Evolutionary conservation across 352 stramenopile genomes (phyloP), one percentile per base, ranked within the genome.

Genomic region (Phytophthora tentaculata): DNA sequence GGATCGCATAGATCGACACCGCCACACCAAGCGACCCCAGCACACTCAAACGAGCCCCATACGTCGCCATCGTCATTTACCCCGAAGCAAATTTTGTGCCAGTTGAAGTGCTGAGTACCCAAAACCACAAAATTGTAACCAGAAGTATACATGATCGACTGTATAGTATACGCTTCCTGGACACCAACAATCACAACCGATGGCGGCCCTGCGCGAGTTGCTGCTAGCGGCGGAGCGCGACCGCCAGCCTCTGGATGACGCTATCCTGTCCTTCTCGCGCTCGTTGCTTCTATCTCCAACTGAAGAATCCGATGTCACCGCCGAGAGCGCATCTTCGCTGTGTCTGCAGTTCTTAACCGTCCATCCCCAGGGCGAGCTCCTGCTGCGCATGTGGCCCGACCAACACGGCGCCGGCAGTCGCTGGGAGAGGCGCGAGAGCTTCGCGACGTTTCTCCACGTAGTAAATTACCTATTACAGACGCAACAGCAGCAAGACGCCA

Each of bases 371-470:
- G 71, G 74, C 19, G 81, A 93, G 43, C 75, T 85, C 20, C 44
- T 95, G 14, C 29, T 95, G 41, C 77, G 73, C 51, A 67, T 88
- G 32, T 95, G 87, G 87, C 87, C 84, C 0, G 84, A 91, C 37
- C 59, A 80, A 12, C 69, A 71, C 43, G 78, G 79, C 45, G 73
- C 61, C 29, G 74, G 69, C 50, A 80, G 65, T 59, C 84, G 87
- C 32, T 95, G 83, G 82, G 73, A 79, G 51, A 71, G 76, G 32
- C 87, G 87, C 26, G 82, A 93, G 52, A 93, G 83, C 47, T 85
- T 94, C 39, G 85, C 84, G 9, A 60, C 65, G 4, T 90, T 89
- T 65, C 66, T 96, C n/a, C 74, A 90, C 48, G 61, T 89, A 20
- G 64, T 89, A 5, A 69, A 71, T 41, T 61, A 69, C 20, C 60